Percentiles rank a stretch among this genome's conserved stretches.
These are phyloP conservation scores for Pleurotus sapidus DNA, from an alignment of 768 basidiomycete species.

Conservation along the genomic window DNA sequence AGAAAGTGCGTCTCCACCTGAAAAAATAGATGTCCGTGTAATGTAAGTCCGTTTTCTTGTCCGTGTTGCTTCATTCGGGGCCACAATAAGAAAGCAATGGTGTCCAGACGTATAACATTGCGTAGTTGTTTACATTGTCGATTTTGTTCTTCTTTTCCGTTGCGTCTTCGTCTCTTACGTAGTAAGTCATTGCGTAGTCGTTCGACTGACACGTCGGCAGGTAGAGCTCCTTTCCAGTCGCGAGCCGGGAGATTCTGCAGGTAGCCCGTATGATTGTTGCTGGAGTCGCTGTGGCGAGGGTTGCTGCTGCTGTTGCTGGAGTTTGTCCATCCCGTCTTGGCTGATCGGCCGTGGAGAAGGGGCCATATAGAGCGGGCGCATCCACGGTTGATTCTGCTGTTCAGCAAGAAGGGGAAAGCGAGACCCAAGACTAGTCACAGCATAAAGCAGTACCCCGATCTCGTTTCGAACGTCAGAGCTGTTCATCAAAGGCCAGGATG, in stretches of 20 bases:
- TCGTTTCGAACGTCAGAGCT: conserved; percentile 60
- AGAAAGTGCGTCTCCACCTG: conserved; percentile 7
- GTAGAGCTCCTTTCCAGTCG: conserved; percentile 7
- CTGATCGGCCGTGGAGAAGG: conserved; percentile 2
- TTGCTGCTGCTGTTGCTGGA: conserved; percentile 1
- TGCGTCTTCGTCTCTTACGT: not conserved
- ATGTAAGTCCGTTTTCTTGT: not conserved
- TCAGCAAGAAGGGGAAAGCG: conserved; percentile 57
- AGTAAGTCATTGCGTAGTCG: conserved; percentile 7
- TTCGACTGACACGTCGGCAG: conserved; percentile 5
- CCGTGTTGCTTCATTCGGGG: not conserved
- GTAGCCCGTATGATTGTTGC: not conserved
- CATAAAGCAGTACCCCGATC: conserved; percentile 57
- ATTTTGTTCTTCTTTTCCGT: not conserved
- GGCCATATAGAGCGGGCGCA: conserved; percentile 1
- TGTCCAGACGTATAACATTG: not conserved
- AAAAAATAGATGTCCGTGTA: not conserved
- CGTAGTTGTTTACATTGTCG: conserved; percentile 1
- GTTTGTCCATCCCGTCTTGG: not conserved
- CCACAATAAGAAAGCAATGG: not conserved
- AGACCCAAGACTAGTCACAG: conserved; percentile 58
- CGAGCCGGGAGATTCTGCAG: conserved; percentile 1
- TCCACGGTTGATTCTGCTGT: conserved; percentile 1
- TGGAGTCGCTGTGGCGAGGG: not conserved
- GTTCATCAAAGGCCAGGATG: conserved; percentile 60